Percentiles rank a stretch among this genome's conserved stretches.
phyloP scores from a whole-genome alignment of 305 asterid species.

The Caryopteris hybrid region DNA sequence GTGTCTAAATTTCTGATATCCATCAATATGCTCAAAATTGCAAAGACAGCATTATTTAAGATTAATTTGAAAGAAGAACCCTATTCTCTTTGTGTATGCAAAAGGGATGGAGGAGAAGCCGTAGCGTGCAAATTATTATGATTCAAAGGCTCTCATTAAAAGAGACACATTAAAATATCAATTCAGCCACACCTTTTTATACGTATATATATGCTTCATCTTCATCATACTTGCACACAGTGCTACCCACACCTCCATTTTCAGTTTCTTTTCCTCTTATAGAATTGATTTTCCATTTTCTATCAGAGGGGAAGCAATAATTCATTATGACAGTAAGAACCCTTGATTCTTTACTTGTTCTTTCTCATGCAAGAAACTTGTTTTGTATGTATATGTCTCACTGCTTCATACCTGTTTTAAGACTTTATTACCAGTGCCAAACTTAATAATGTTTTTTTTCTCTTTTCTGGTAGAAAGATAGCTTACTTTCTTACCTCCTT shows the following conservation, averaged over 20 bases:
- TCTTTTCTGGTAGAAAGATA: neutral
- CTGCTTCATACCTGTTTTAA: neutral
- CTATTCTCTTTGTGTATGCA: conserved; percentile 40
- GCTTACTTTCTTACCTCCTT: neutral
- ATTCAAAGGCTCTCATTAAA: conserved; percentile 52
- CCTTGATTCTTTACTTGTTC: neutral
- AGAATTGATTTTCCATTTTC: neutral
- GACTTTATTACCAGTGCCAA: neutral
- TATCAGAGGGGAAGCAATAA: neutral
- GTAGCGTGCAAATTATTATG: conserved; percentile 21
- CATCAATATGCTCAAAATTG: neutral
- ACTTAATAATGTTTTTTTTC: no score
- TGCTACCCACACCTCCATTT: neutral
- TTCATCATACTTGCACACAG: conserved; percentile 22
- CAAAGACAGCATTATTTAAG: conserved; percentile 22
- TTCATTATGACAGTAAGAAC: conserved; percentile 28
- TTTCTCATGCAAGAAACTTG: neutral
- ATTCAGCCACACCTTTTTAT: conserved; percentile 4
- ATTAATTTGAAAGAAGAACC: conserved; percentile 47
- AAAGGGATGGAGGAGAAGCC: conserved; percentile 54
- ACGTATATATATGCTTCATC: conserved; percentile 25
- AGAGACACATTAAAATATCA: conserved; percentile 33
- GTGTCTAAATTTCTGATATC: conserved; percentile 22
- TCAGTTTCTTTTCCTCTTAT: neutral
- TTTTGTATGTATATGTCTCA: no score